Evolutionary conservation across 2,329 filamentous ascomycete species (phyloP), one percentile per base, ranked within the genome.

Genomic region (Fusarium dimerum): DNA sequence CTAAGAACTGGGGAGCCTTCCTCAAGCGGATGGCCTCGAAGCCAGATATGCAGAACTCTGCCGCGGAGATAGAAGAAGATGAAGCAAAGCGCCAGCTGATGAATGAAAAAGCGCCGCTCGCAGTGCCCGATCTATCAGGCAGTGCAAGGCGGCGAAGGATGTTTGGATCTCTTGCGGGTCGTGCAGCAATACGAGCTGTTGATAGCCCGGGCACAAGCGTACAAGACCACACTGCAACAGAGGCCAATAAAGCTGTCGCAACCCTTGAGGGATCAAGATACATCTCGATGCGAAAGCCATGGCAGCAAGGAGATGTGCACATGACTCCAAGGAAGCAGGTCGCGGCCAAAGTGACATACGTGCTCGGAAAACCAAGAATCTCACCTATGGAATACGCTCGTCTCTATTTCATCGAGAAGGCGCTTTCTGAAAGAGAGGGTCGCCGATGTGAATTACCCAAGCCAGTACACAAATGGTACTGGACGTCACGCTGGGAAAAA

Each of bases 311-410:
- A 16, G 34, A 18, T 26, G 34, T 20, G n/a, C 51, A 45, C 13
- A 34, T 50, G 12, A 40, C 38, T 5, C 26, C 48, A 8, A 51
- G 52, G 42, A 41, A 38, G 16, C 54, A 46, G 11, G 12, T 43
- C n/a, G 36, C 17, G 9, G 11, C 44, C 9, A 49, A 45, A 16
- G 10, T 52, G 9, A 49, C 40, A 13, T 59, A 49, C 17, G 26
- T 39, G 17, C 40, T 73, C 17, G 55, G 45, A 5, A 48, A 55
- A 17, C 70, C 72, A 1, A 67, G 71, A 1, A 45, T 76, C 5
- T 74, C 73, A 1, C 71, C 72, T 1, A 73, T 76, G 71, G 73
- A 76, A 41, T 75, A 75, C 44, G 51, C 64, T 9, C 67, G 73
- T 8, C 56, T 66, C 6, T 72, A 70, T 43, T 61, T 73, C 34